phyloP scores from a whole-genome alignment of 1,284 basidiomycete species.

The Mycosarcoma mackinlayi region DNA sequence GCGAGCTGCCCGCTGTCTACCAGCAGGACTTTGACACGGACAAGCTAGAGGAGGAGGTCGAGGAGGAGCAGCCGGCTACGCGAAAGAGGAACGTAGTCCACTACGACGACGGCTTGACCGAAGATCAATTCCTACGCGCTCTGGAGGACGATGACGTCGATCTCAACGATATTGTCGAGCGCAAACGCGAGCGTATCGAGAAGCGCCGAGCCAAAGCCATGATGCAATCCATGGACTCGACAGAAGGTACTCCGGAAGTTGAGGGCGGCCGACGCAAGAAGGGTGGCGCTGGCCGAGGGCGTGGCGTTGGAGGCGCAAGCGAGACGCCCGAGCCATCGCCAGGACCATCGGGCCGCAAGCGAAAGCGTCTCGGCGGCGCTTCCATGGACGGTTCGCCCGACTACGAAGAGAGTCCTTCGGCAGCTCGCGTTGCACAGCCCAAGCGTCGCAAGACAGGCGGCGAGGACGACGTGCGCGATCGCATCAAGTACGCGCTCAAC shows the following conservation, averaged over 20 bases:
- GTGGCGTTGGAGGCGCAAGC: constrained; percentile 28
- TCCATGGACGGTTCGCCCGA: constrained; percentile 50
- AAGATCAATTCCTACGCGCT: constrained; percentile 83
- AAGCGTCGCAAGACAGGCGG: constrained; percentile 80
- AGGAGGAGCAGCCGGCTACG: constrained; percentile 76
- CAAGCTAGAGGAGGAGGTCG: constrained; percentile 53
- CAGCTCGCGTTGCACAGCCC: constrained; percentile 29
- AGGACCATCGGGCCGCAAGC: constrained; percentile 56
- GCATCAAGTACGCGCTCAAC: constrained; percentile 85
- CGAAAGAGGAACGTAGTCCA: constrained; percentile 87
- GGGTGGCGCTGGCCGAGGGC: constrained; percentile 36
- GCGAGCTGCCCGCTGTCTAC: constrained; percentile 93
- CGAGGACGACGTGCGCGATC: constrained; percentile 65
- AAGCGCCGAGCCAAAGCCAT: constrained; percentile 59
- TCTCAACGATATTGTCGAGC: constrained; percentile 70
- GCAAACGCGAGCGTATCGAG: constrained; percentile 67
- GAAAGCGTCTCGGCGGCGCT: constrained; percentile 54
- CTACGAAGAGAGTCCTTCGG: constrained; percentile 40
- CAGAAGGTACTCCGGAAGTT: constrained; percentile 54
- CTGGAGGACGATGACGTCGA: constrained; percentile 86
- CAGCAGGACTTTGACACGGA: constrained; percentile 74
- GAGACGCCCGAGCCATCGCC: constrained; percentile 57
- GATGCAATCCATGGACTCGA: constrained; percentile 46
- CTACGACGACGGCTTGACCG: constrained; percentile 93
- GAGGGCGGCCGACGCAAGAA: constrained; percentile 43